phyloP scores from a whole-genome alignment of 2,329 filamentous ascomycete genomes.

The Sarocladium strictum region DNA sequence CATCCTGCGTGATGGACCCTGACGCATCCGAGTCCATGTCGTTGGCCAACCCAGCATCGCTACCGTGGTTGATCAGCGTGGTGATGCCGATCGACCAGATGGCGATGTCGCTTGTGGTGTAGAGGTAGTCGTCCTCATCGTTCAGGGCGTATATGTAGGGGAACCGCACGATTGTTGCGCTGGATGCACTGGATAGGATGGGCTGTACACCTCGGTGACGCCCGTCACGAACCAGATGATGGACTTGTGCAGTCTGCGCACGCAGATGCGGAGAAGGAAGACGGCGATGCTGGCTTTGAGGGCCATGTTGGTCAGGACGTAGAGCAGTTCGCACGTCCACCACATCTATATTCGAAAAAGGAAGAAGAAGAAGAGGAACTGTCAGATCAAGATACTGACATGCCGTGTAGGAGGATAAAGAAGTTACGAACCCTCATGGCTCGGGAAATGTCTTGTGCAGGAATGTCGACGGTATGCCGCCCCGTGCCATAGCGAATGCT shows the following conservation, averaged over 20 bases:
- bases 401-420: not conserved
- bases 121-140: conserved; percentile 34
- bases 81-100: conserved; percentile 40
- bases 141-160: conserved; percentile 32
- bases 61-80: conserved; percentile 17
- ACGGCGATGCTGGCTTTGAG: conserved; percentile 34
- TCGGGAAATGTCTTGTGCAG: conserved; percentile 14
- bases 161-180: conserved; percentile 37
- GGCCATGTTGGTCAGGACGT: conserved; percentile 28
- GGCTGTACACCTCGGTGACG: conserved; percentile 26
- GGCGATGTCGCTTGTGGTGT: conserved; percentile 35
- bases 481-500: conserved; percentile 24
- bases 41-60: not conserved
- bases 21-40: not conserved
- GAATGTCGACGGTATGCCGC: conserved; percentile 16
- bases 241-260: conserved; percentile 20
- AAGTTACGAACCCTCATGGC: conserved; percentile 24
- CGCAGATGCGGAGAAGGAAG: conserved; percentile 31
- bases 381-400: conserved; percentile 12
- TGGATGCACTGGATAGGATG: conserved; percentile 31
- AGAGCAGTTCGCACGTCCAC: conserved; percentile 37
- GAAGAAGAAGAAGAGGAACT: not conserved
- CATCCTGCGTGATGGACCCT: conserved; percentile 12
- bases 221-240: conserved; percentile 24
- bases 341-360: conserved; percentile 20